phyloP scores from a whole-genome alignment of 331 rosid species.

The Erythrophleum ivorense region DNA sequence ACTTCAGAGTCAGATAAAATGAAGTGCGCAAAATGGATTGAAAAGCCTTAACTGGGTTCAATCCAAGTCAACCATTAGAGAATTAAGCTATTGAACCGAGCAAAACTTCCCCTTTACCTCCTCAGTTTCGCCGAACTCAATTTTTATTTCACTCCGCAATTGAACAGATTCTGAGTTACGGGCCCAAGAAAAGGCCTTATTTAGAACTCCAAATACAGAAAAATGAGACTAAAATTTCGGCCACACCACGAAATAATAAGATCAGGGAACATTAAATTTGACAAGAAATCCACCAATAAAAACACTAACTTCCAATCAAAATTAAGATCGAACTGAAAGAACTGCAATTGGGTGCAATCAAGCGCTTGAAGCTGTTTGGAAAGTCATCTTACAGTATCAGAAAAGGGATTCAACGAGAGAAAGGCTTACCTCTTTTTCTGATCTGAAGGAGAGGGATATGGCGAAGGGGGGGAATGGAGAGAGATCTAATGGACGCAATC shows the following conservation, averaged over 20 bases:
- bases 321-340: slow-evolving; percentile 37
- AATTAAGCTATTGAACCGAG: slow-evolving; percentile 34
- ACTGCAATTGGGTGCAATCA: slow-evolving; percentile 1
- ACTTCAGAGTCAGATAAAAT: background rate
- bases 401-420: slow-evolving; percentile 4
- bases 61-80: slow-evolving; percentile 32
- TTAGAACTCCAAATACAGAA: slow-evolving; percentile 15
- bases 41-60: slow-evolving; percentile 13
- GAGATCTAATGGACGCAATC: background rate
- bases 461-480: background rate
- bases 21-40: background rate
- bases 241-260: slow-evolving; percentile 5
- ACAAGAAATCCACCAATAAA: background rate
- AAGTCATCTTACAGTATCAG: background rate
- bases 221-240: background rate
- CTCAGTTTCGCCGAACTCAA: slow-evolving; percentile 1
- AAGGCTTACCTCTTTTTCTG: slow-evolving; percentile 20
- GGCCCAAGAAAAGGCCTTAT: slow-evolving; percentile 12
- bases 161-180: slow-evolving; percentile 30
- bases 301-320: background rate
- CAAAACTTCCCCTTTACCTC: background rate
- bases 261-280: slow-evolving; percentile 27
- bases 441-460: background rate
- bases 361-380: background rate
- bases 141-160: slow-evolving; percentile 26